Evolutionary conservation across 257 asterid species (phyloP).

Genomic region (Cynanchum wilfordii): DNA sequence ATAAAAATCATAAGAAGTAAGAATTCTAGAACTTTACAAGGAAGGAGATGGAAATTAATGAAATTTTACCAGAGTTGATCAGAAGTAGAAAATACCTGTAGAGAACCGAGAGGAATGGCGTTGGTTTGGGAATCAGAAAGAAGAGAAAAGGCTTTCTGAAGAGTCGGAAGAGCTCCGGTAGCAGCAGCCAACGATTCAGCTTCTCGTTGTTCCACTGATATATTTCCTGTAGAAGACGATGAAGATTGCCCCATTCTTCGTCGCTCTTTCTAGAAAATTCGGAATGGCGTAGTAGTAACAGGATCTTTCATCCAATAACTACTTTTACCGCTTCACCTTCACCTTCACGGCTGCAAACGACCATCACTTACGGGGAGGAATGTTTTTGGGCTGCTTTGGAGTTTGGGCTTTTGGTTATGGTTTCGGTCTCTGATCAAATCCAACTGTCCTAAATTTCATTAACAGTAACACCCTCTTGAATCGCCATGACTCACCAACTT

Average conservation of each 20-base stretch:
- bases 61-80: background rate
- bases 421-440: background rate
- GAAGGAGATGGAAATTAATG: background rate
- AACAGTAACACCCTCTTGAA: no score
- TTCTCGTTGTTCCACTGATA: slow-evolving; percentile 59
- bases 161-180: slow-evolving; percentile 73
- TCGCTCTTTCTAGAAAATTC: background rate
- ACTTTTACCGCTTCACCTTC: background rate
- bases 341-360: background rate
- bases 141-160: slow-evolving; percentile 53
- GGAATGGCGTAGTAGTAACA: background rate
- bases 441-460: background rate
- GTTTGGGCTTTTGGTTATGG: background rate
- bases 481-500: no score
- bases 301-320: background rate
- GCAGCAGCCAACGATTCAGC: slow-evolving; percentile 78
- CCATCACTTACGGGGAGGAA: background rate
- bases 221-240: slow-evolving; percentile 53
- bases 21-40: background rate
- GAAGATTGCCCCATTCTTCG: slow-evolving; percentile 81
- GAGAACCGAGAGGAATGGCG: slow-evolving; percentile 53
- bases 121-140: slow-evolving; percentile 65
- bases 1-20: slow-evolving; percentile 4
- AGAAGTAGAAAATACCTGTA: slow-evolving; percentile 40
- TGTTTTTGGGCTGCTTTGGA: background rate